phyloP scores from a whole-genome alignment of 192 early-diverging fungal genomes.

The Endogone sp. region DNA sequence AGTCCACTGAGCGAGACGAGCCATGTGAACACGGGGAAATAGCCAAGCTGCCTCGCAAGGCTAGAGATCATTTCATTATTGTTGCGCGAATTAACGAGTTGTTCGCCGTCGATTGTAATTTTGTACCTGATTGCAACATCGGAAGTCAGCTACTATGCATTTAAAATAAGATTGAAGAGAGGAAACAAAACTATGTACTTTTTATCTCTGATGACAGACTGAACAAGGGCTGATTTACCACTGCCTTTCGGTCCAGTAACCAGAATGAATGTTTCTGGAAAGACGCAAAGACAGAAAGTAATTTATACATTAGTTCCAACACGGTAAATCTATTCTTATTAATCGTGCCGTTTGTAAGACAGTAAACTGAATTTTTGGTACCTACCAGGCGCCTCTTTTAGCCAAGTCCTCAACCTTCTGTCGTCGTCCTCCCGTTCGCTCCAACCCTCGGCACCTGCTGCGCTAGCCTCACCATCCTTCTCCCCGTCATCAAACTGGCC shows the following conservation, averaged over 20 bases:
- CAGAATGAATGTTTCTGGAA: conserved; percentile 75
- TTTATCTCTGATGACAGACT: conserved; percentile 60
- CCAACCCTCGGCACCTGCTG: conserved; percentile 33
- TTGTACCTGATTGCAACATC: conserved; percentile 42
- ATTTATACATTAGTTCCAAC: neutral
- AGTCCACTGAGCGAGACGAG: conserved; percentile 66
- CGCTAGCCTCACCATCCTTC: conserved; percentile 23
- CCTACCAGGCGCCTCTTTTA: conserved; percentile 52
- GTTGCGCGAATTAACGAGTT: conserved; percentile 66
- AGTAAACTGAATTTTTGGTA: neutral
- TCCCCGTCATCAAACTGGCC: conserved; percentile 4
- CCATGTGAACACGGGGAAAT: conserved; percentile 89
- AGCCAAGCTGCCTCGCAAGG: conserved; percentile 84
- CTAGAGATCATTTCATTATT: conserved; percentile 69
- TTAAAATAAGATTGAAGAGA: neutral
- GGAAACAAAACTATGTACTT: too few relatives aligned
- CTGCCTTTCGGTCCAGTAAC: conserved; percentile 82
- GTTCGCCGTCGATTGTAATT: conserved; percentile 75
- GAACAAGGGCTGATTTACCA: conserved; percentile 75
- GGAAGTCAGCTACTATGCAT: neutral
- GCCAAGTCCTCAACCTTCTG: conserved; percentile 48
- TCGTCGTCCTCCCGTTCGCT: conserved; percentile 55
- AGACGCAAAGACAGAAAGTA: neutral
- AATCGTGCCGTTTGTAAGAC: too few relatives aligned
- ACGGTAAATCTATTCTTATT: too few relatives aligned